Base-by-base conservation (phyloP, 345 rosid genomes). In the Populus simonii region DNA sequence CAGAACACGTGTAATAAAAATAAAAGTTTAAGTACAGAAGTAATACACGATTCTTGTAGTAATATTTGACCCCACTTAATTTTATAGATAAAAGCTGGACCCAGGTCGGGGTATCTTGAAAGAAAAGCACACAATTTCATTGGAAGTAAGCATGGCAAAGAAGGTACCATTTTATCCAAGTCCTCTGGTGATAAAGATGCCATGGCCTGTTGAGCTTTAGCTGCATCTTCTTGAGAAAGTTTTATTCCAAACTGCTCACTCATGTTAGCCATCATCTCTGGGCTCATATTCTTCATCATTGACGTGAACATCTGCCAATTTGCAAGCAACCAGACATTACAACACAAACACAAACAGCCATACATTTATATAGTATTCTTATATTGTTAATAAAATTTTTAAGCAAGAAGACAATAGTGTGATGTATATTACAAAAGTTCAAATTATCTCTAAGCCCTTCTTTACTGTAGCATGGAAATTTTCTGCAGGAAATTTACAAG, bases 191-290 rank as follows among this genome's bases (percentile, higher is more conserved):
- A 91, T 73, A 94, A 83, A 81, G 97, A 91, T 53, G 97, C 83
- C 97, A 96, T 92, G 71, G 97, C 92, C 89, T 96, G 85, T 73
- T 96, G 97, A 79, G 92, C 96, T 85, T 85, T 94, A 23, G 82
- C 97, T 23, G 98, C 97, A 71, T 94, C 97, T 84, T 94, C 98
- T 15, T 49, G 88, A 53, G 98, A 89, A 43, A 94, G 91, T 81
- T 92, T 92, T 77, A 92, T 51, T 39, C 99, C 98, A 75, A 96
- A 91, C 66, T 94, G 98, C 82, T 96, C 93, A 27, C 98, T 86
- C 98, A 94, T 92, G 89, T 91, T 92, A 66, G 94, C 91, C 96
- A 96, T 91, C 92, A 89, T 92, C 51, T 92, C 98, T 36, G 99
- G 98, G 73, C 89, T 94, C 94, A 94, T 86, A 80, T 87, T 94